Evolutionary conservation across 2,329 filamentous ascomycete species (phyloP).

Genomic region (Ophiostoma ips): DNA sequence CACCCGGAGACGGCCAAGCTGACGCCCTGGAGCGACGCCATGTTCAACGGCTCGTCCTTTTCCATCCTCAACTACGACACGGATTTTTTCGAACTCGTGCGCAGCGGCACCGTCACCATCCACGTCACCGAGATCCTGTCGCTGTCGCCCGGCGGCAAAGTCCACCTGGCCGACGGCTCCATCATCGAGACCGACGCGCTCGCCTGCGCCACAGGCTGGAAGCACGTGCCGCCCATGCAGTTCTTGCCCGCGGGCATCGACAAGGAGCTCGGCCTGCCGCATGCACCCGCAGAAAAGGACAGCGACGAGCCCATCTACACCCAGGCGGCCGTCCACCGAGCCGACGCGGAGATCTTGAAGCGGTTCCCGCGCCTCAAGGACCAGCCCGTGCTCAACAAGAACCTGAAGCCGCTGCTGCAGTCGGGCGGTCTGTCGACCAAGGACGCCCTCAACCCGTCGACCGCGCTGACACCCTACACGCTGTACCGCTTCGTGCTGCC

Average conservation of each 20-base stretch:
- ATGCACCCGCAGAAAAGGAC: slow-evolving; percentile 15
- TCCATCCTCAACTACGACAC: slow-evolving; percentile 47
- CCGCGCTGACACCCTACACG: slow-evolving; percentile 24
- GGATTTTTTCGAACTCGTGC: slow-evolving; percentile 42
- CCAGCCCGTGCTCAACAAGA: slow-evolving; percentile 35
- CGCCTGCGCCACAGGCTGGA: slow-evolving; percentile 46
- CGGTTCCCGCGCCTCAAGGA: slow-evolving; percentile 38
- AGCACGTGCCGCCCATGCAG: slow-evolving; percentile 34
- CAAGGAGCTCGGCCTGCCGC: slow-evolving; percentile 34
- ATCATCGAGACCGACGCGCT: slow-evolving; percentile 35
- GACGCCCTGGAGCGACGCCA: slow-evolving; percentile 35
- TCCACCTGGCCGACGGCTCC: slow-evolving; percentile 37
- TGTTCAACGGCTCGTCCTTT: slow-evolving; percentile 40
- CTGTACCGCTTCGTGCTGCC: slow-evolving; percentile 35
- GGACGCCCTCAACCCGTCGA: slow-evolving; percentile 16
- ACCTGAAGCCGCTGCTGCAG: slow-evolving; percentile 28
- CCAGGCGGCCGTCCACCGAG: slow-evolving; percentile 24
- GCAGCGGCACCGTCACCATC: slow-evolving; percentile 35
- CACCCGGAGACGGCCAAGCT: slow-evolving; percentile 39
- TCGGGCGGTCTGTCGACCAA: slow-evolving; percentile 24
- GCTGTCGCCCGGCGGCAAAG: slow-evolving; percentile 28
- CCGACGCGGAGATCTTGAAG: slow-evolving; percentile 39
- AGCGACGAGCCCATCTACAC: slow-evolving; percentile 21
- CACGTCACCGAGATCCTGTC: slow-evolving; percentile 37
- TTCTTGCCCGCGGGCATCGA: slow-evolving; percentile 36